phyloP scores from a whole-genome alignment of 208 protist genomes.

The Hexamita inflata region DNA sequence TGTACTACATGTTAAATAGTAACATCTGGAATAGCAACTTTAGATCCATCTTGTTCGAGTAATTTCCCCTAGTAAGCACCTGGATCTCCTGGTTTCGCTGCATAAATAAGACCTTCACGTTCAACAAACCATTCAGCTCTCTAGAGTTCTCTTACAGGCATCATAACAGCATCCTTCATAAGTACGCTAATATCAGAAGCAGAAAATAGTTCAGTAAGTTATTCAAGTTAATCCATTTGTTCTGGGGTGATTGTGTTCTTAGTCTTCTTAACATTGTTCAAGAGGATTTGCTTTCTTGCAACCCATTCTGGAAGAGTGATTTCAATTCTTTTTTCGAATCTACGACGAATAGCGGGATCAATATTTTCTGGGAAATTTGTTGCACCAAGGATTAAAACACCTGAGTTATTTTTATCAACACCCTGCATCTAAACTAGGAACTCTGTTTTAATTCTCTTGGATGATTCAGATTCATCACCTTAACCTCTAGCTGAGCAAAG shows the following conservation, averaged over 20 bases:
- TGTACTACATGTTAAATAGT: conserved; percentile 12
- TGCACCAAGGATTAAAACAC: conserved; percentile 57
- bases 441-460: conserved; percentile 90
- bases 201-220: conserved; percentile 51
- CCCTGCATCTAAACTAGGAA: conserved; percentile 87
- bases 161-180: conserved; percentile 86
- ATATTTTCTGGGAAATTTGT: conserved; percentile 67
- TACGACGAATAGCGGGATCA: conserved; percentile 57
- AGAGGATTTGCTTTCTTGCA: conserved; percentile 15
- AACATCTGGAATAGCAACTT: conserved; percentile 34
- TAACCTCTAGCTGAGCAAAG: conserved; percentile 68
- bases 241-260: background rate
- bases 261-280: background rate
- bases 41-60: conserved; percentile 27
- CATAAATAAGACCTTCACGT: background rate
- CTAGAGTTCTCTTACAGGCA: conserved; percentile 80
- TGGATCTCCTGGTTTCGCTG: conserved; percentile 29
- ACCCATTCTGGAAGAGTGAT: conserved; percentile 65
- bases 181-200: conserved; percentile 73
- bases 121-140: conserved; percentile 58
- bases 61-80: conserved; percentile 33
- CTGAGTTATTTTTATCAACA: conserved; percentile 41
- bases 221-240: conserved; percentile 10
- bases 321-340: conserved; percentile 66
- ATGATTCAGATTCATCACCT: conserved; percentile 66